phyloP scores from a whole-genome alignment of 1,139 yeast genomes.

The Magnusiomyces magnusii region DNA sequence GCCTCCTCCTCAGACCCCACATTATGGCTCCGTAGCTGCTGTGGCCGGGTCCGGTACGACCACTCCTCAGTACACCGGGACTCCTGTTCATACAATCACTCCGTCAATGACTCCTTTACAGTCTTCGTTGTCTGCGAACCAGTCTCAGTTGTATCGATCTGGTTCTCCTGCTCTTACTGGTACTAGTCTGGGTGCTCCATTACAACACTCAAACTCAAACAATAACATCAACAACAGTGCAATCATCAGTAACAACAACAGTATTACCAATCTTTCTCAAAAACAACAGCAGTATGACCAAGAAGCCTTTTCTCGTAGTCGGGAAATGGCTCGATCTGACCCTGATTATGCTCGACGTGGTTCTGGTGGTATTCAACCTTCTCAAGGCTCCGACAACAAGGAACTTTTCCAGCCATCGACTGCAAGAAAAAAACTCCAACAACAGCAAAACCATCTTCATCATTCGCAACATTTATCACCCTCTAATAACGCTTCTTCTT shows the following conservation, averaged over 20 bases:
- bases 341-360: conserved; percentile 1
- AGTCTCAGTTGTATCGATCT: not conserved
- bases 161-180: not conserved
- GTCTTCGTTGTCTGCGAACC: not conserved
- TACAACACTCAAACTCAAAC: too few relatives aligned
- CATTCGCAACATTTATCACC: not conserved
- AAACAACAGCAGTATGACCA: not conserved
- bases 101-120: not conserved
- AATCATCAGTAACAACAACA: not conserved
- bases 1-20: not conserved
- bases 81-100: not conserved
- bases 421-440: not conserved
- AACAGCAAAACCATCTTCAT: not conserved
- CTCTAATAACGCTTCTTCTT: not conserved
- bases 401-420: not conserved
- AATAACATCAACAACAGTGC: not conserved
- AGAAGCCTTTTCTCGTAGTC: conserved; percentile 1
- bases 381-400: not conserved
- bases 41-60: not conserved
- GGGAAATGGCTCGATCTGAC: conserved; percentile 3
- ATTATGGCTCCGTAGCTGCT: not conserved
- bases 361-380: not conserved
- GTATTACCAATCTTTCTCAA: not conserved
- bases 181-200: not conserved
- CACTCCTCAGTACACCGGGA: not conserved